Conservation (phyloP, 1,284 basidiomycete species). For the Cronartium ribicola region DNA sequence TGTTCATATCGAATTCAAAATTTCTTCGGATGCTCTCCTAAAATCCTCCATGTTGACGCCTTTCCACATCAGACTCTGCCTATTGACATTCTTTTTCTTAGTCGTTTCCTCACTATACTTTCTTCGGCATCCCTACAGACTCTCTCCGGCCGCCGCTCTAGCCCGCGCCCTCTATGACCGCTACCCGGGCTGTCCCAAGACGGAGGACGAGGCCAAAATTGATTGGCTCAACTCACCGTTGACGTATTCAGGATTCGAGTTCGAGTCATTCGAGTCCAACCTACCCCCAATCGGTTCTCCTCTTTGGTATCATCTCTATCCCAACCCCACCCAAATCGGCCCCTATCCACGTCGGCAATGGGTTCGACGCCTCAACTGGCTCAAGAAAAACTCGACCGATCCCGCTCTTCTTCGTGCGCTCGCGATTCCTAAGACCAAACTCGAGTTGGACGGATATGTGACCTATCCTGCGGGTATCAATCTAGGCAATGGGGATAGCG, state of each 20-base stretch:
- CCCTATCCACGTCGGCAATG: slow-evolving; percentile 20
- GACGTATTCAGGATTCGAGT: background rate
- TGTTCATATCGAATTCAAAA: too few species aligned
- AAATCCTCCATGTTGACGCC: too few species aligned
- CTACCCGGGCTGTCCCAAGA: background rate
- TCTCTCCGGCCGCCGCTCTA: background rate
- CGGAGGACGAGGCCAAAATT: background rate
- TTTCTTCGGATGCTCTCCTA: too few species aligned
- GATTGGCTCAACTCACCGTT: background rate
- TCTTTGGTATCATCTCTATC: slow-evolving; percentile 1
- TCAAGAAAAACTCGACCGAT: background rate
- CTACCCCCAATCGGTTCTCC: background rate
- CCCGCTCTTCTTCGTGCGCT: background rate
- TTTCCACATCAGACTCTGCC: too few species aligned
- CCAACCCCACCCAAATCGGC: slow-evolving; percentile 9
- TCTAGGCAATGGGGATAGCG: background rate
- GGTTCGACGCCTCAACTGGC: slow-evolving; percentile 18
- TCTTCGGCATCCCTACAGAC: background rate
- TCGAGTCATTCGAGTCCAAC: background rate
- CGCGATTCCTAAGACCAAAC: background rate
- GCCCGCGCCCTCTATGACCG: background rate
- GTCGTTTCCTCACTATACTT: background rate
- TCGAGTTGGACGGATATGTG: slow-evolving; percentile 6
- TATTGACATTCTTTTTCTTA: background rate
- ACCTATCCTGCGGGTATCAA: background rate